A percentile compares a stretch with the other conserved stretches of the same genome.
Evolutionary conservation across 2,329 filamentous ascomycete species (phyloP).

Genomic region (Colletotrichum graminicola): DNA sequence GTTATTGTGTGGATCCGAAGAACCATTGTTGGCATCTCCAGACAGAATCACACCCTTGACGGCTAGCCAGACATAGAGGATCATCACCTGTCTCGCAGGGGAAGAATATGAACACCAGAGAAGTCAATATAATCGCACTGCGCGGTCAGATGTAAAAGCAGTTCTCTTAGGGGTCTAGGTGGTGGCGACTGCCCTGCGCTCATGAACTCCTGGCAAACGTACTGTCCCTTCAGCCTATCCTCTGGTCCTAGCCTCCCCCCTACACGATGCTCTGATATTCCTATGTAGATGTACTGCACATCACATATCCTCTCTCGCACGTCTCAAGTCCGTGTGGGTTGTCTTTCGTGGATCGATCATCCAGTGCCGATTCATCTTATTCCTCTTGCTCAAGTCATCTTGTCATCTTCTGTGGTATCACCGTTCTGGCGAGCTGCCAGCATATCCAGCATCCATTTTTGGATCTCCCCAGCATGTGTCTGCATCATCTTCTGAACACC

Average conservation of each 20-base stretch:
- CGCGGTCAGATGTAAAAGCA: not conserved
- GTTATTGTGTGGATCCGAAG: not conserved
- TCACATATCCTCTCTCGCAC: not conserved
- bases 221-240: not conserved
- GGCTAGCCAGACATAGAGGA: fast-evolving
- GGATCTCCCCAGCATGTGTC: conserved; percentile 64
- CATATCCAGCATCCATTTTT: conserved; percentile 63
- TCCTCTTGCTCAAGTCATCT: conserved; percentile 44
- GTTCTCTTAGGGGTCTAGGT: conserved; percentile 1
- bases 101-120: not conserved
- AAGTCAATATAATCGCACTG: not conserved
- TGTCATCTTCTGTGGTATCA: conserved; percentile 65
- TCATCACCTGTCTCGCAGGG: not conserved
- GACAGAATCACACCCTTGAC: not conserved
- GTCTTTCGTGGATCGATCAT: not conserved
- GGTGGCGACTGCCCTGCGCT: conserved; percentile 12
- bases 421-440: conserved; percentile 51
- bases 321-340: not conserved
- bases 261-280: not conserved
- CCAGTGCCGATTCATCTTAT: too few relatives aligned
- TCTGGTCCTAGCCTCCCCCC: not conserved
- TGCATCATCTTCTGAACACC: conserved; percentile 70
- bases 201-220: conserved; percentile 20
- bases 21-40: not conserved
- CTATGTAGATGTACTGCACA: not conserved